Percentiles rank a stretch among this genome's conserved stretches.
Evolutionary conservation across 805 yeast species (phyloP).

Genomic region (Isabelozyma pseudorhagii): DNA sequence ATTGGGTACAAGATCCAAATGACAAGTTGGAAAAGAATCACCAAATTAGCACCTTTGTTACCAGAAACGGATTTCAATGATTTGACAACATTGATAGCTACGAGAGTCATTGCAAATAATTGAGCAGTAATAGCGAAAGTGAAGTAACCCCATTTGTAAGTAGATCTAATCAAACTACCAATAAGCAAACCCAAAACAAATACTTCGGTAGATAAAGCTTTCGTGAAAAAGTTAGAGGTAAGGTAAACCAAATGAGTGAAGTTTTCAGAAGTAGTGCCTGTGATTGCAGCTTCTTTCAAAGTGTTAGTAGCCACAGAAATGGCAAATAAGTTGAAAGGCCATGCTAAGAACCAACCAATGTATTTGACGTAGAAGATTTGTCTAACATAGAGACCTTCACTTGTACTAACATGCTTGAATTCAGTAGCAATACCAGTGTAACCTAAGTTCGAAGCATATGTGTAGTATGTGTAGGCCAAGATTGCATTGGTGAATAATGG

Average conservation of each 20-base stretch:
- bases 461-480: constrained; percentile 48
- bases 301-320: constrained; percentile 25
- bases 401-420: constrained; percentile 44
- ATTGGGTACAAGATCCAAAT: constrained; percentile 50
- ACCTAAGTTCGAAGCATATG: constrained; percentile 59
- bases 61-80: constrained; percentile 3
- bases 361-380: constrained; percentile 56
- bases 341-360: constrained; percentile 56
- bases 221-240: constrained; percentile 37
- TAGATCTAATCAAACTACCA: constrained; percentile 51
- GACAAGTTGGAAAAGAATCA: constrained; percentile 31
- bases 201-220: constrained; percentile 43
- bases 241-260: constrained; percentile 23
- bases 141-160: constrained; percentile 71
- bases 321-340: constrained; percentile 42
- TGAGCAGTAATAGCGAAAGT: constrained; percentile 48
- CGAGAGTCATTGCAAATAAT: constrained; percentile 37
- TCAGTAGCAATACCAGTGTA: constrained; percentile 46
- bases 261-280: constrained; percentile 25
- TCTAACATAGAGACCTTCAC: constrained; percentile 29
- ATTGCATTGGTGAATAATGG: constrained; percentile 43
- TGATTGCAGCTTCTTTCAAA: constrained; percentile 29
- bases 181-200: constrained; percentile 54
- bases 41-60: constrained; percentile 6
- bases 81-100: constrained; percentile 8